A percentile compares a stretch with the other conserved stretches of the same genome.
Evolutionary conservation across 495 filamentous ascomycete genomes (phyloP).

Genomic region (Wilcoxina mikolae): DNA sequence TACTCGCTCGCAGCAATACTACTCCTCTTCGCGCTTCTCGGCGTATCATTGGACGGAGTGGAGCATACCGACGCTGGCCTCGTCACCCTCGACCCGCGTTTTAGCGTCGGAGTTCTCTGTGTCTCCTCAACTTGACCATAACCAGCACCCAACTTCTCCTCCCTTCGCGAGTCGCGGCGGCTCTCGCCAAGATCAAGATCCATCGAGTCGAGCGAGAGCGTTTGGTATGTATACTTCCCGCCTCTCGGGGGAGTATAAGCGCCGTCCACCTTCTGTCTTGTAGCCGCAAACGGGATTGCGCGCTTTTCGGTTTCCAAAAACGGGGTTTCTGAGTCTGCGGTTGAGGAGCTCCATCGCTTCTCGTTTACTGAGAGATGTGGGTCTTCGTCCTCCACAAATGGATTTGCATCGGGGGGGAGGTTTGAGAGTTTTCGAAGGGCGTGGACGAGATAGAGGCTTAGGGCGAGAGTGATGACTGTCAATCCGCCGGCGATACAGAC

Average conservation of each 20-base stretch:
- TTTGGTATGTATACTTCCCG: not conserved
- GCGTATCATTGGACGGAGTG: not conserved
- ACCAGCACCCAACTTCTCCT: not conserved
- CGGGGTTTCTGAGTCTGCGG: not conserved
- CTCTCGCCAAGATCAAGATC: not conserved
- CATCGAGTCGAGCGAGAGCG: not conserved
- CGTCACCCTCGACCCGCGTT: not conserved
- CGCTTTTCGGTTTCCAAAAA: slow-evolving; percentile 7
- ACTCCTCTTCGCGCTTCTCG: not conserved
- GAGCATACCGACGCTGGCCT: not conserved
- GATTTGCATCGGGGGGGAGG: slow-evolving; percentile 18
- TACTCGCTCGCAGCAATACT: no score
- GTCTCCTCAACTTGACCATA: not conserved
- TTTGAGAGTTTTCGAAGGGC: slow-evolving; percentile 16
- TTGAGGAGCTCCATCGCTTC: slow-evolving; percentile 11
- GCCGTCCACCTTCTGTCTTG: not conserved
- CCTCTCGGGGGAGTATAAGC: not conserved
- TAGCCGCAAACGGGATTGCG: slow-evolving; percentile 14
- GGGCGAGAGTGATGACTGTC: slow-evolving; percentile 12
- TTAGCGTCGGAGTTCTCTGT: not conserved
- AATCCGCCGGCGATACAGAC: slow-evolving; percentile 14
- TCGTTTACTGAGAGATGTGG: slow-evolving; percentile 3
- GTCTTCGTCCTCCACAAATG: slow-evolving; percentile 18
- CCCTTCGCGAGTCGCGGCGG: not conserved
- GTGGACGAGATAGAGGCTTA: slow-evolving; percentile 17